Conservation (phyloP, 768 basidiomycete genomes). For the Leucogyrophana mollusca region DNA sequence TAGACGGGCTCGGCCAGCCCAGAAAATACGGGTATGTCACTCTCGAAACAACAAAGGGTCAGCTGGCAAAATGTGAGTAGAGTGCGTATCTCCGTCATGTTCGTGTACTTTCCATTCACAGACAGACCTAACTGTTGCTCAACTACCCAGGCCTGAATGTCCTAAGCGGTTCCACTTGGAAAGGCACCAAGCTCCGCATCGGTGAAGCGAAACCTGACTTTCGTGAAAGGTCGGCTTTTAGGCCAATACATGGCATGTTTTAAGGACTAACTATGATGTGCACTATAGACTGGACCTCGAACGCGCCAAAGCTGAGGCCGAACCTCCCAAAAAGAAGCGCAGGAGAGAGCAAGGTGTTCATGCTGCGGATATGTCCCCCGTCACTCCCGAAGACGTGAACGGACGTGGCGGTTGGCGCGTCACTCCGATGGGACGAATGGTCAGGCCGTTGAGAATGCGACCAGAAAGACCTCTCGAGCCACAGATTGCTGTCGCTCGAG, state of each 20-base stretch:
- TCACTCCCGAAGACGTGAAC: slow-evolving; percentile 56
- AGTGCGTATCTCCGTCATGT: not conserved
- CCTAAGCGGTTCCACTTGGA: slow-evolving; percentile 83
- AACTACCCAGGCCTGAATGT: slow-evolving; percentile 58
- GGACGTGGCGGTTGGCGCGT: slow-evolving; percentile 64
- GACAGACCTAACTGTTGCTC: not conserved
- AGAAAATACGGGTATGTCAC: slow-evolving; percentile 76
- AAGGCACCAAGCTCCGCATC: slow-evolving; percentile 80
- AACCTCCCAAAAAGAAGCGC: slow-evolving; percentile 45
- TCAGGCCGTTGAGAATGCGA: slow-evolving; percentile 69
- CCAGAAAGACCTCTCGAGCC: slow-evolving; percentile 58
- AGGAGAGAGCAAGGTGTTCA: slow-evolving; percentile 38
- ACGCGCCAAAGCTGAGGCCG: slow-evolving; percentile 23
- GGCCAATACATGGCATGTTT: not conserved
- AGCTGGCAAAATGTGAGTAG: slow-evolving; percentile 63
- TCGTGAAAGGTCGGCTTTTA: slow-evolving; percentile 54
- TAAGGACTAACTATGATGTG: no score
- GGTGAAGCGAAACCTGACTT: slow-evolving; percentile 84
- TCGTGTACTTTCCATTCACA: no score
- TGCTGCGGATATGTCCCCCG: slow-evolving; percentile 62
- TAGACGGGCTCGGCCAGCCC: slow-evolving; percentile 64
- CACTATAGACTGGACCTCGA: slow-evolving; percentile 34
- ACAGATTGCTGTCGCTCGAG: slow-evolving; percentile 8
- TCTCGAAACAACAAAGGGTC: slow-evolving; percentile 57
- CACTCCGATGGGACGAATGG: slow-evolving; percentile 62